phyloP scores from a whole-genome alignment of 768 basidiomycete species.

The Tylopilus intermedius region DNA sequence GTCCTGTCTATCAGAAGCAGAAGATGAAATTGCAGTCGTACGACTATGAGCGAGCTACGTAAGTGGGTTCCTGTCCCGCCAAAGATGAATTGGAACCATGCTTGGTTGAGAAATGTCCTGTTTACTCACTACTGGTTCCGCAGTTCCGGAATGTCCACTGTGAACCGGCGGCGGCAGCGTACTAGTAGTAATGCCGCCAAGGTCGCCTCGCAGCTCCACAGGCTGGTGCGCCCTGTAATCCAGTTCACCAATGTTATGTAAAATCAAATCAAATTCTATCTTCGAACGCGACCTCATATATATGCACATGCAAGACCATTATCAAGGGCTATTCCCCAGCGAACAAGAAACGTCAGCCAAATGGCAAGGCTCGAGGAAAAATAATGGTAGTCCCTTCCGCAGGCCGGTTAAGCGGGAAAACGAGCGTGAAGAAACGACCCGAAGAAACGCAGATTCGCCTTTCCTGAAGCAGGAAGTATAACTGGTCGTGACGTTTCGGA shows the following conservation, averaged over 20 bases:
- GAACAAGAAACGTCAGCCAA: not conserved
- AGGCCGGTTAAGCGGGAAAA: not conserved
- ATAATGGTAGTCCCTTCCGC: too few species aligned
- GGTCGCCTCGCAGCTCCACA: not conserved
- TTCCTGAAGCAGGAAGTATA: too few species aligned
- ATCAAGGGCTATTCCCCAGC: not conserved
- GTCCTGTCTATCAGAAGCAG: not conserved
- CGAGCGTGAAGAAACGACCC: too few species aligned
- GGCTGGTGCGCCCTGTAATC: not conserved
- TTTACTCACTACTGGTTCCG: not conserved
- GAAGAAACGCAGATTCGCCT: too few species aligned
- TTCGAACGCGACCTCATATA: not conserved
- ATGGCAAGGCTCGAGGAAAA: not conserved
- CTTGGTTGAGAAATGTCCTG: not conserved
- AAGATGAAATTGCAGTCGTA: conserved; percentile 3
- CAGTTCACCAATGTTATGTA: not conserved
- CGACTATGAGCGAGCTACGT: not conserved
- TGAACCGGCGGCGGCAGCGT: not conserved
- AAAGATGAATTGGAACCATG: not conserved
- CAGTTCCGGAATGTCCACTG: too few species aligned
- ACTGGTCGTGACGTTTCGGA: not conserved
- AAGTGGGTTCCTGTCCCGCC: not conserved
- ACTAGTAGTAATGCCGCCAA: not conserved
- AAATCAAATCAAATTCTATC: not conserved
- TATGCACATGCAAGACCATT: not conserved